These are phyloP conservation scores for Rhizoctonia solani DNA, from an alignment of 1,284 basidiomycete genomes.

Conservation along the genomic window DNA sequence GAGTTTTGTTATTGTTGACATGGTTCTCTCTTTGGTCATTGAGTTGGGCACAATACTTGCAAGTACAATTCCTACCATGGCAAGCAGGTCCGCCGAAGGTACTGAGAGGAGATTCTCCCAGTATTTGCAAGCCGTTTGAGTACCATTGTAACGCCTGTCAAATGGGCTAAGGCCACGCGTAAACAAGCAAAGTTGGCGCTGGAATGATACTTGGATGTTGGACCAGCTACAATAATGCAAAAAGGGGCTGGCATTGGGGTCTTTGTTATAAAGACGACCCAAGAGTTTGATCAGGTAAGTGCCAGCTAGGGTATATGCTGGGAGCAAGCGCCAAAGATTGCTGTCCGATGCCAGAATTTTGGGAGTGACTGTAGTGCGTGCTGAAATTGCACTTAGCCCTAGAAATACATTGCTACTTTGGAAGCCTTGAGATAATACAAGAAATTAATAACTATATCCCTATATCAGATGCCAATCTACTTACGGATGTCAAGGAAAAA, in stretches of 20 bases:
- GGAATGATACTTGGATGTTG: neutral
- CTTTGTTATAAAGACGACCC: neutral
- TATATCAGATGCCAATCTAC: neutral
- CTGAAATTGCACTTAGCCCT: no score
- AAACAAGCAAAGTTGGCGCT: neutral
- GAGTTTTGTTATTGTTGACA: constrained; percentile 15
- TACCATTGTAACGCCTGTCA: neutral
- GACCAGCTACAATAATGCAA: neutral
- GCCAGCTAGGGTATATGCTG: constrained; percentile 25
- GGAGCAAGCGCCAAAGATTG: constrained; percentile 13
- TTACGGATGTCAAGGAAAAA: constrained; percentile 34
- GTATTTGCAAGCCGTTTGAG: neutral
- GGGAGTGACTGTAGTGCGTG: neutral
- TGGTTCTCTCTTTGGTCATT: constrained; percentile 11
- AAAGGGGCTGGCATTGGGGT: constrained; percentile 1
- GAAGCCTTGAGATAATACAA: no score
- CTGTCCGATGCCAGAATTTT: neutral
- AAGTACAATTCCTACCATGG: neutral
- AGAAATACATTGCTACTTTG: no score
- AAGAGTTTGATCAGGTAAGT: constrained; percentile 10
- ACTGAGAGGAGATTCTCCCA: neutral
- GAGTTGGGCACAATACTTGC: constrained; percentile 21
- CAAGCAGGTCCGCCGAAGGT: constrained; percentile 12
- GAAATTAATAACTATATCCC: no score
- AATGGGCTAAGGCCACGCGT: constrained; percentile 12